Base-by-base conservation (phyloP, 352 stramenopile genomes). In the Globisporangium spinosum region DNA sequence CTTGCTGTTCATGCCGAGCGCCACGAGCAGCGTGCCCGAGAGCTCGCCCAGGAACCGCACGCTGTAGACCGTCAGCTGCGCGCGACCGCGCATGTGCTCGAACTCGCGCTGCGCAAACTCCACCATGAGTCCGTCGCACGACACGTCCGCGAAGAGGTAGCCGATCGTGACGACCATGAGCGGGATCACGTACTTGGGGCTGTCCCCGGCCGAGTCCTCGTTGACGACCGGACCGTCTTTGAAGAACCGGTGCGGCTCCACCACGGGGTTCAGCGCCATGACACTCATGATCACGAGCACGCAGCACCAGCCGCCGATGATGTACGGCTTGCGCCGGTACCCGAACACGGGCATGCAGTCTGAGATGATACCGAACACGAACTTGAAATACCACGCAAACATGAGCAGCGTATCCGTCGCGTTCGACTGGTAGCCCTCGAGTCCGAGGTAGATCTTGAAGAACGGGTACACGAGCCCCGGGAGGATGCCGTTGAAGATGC, bases 81-180 rank as follows among this genome's bases (percentile, higher is more conserved):
- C 43, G 27, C 81, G 47, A 49, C 76, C 73, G 57, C 73, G 77
- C 35, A 74, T 61, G 4, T 51, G 20, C 54, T 89, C 75, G 7
- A 69, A 78, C 56, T 91, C 82, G 5, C 76, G 75, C 54, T 93
- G 82, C 2, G 87, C 82, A 45, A 83, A 86, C 76, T 94, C 83
- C 62, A 93, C 85, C 80, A 95, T 88, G 47, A 93, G 59, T 0
- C 81, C 85, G 56, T 95, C 87, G 64, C 82, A 89, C 8, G 78
- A 77, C n/a, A 91, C 83, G 47, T 95, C 85, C 0, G 85, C 80
- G 25, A 93, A 62, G 8, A 91, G 59, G 22, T 91, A 93, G 0
- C 81, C 81, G 23, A 87, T 68, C 12, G 76, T 69, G 40, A 79
- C 76, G 9, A 71, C 38, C 43, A 90, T 75, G 65, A 91, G 77